phyloP scores from a whole-genome alignment of 1,284 basidiomycete genomes.

The Chalciporus sp. region DNA sequence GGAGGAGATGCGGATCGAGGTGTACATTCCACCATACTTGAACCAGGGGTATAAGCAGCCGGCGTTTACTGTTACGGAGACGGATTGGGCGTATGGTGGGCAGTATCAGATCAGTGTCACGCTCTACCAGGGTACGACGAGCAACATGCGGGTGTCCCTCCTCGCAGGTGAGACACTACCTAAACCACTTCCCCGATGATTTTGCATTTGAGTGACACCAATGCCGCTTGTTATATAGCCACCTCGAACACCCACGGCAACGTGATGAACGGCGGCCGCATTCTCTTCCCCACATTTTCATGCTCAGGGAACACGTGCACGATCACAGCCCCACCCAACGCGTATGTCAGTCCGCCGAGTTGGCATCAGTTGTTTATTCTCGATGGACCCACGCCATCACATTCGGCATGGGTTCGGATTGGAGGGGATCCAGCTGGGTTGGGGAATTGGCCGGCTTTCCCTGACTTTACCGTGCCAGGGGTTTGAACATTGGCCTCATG shows the following conservation, averaged over 20 bases:
- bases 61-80: conserved; percentile 53
- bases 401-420: conserved; percentile 71
- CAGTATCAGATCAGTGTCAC: conserved; percentile 54
- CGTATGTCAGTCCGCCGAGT: conserved; percentile 71
- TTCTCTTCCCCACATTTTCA: conserved; percentile 66
- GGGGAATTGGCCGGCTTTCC: conserved; percentile 67
- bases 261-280: conserved; percentile 64
- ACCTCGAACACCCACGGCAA: conserved; percentile 81
- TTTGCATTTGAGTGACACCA: neutral
- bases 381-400: conserved; percentile 74
- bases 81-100: conserved; percentile 63
- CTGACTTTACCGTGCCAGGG: conserved; percentile 67
- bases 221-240: conserved; percentile 39
- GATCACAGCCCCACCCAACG: conserved; percentile 69
- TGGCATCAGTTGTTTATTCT: conserved; percentile 75
- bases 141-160: conserved; percentile 64
- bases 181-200: neutral
- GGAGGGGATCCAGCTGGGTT: conserved; percentile 68
- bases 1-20: conserved; percentile 77
- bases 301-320: conserved; percentile 65
- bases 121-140: conserved; percentile 56
- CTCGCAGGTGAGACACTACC: conserved; percentile 53
- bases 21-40: conserved; percentile 76
- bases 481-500: conserved; percentile 23
- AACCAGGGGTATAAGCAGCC: conserved; percentile 59